These are phyloP conservation scores for Leccinellum albellum DNA, from an alignment of 768 basidiomycete genomes.

Conservation along the genomic window DNA sequence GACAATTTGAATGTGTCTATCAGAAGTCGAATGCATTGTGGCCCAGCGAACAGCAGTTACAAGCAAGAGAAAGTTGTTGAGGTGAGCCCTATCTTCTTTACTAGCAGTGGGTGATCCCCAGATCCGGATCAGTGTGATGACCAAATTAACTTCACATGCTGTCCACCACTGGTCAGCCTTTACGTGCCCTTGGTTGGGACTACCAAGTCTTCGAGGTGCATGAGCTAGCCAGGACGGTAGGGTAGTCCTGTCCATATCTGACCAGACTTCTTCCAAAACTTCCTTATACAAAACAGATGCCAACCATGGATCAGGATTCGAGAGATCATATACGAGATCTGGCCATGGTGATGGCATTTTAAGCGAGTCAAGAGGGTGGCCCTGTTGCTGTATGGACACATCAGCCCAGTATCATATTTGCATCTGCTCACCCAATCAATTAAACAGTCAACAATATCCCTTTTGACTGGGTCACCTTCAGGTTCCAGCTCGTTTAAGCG, in stretches of 20 bases:
- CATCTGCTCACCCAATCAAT: too few species aligned
- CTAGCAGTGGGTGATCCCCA: background rate
- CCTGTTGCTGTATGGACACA: too few species aligned
- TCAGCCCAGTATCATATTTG: too few species aligned
- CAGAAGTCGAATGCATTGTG: background rate
- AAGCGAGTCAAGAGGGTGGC: too few species aligned
- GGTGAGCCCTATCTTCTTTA: too few species aligned
- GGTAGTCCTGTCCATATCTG: background rate
- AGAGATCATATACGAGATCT: too few species aligned
- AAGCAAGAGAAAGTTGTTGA: background rate
- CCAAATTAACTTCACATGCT: background rate
- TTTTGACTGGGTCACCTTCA: too few species aligned
- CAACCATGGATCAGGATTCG: too few species aligned
- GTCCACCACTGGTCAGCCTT: background rate
- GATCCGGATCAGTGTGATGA: background rate
- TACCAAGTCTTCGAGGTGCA: background rate
- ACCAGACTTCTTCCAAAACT: background rate
- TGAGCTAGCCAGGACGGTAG: background rate
- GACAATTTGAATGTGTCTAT: background rate
- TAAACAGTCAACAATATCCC: too few species aligned
- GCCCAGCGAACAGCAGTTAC: background rate
- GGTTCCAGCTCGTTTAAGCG: too few species aligned
- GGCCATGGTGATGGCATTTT: too few species aligned
- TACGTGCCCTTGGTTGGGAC: background rate
- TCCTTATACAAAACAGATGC: background rate